Evolutionary conservation across 2,329 filamentous ascomycete genomes (phyloP), one percentile per base, ranked within the genome.

Genomic region (Claviceps purpurea): DNA sequence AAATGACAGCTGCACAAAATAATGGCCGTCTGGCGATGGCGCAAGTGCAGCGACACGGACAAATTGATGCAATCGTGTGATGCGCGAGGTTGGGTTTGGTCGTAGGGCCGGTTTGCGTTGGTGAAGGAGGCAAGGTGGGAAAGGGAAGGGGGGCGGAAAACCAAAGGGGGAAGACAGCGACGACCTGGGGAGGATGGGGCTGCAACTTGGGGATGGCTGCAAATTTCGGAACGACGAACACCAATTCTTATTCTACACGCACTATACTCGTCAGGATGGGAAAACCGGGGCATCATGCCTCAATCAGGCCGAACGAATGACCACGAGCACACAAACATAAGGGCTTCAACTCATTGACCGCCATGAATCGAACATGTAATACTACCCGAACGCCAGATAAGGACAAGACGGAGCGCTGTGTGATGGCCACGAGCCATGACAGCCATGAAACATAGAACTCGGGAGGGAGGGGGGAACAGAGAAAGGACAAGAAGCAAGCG

Each of bases 31-130:
- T 68, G 56, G 55, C 53, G 66, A 70, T 70, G 65, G 56, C 58
- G 62, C 56, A 52, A 62, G 60, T 60, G 58, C 51, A 50, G 58
- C 57, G 63, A 64, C 52, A 60, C 65, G 64, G 65, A 57, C 58
- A 60, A 64, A 68, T 68, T 63, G 71, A 75, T 75, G 72, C 57
- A 62, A 58, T 59, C 38, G 46, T 58, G 52, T 52, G 49, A 55
- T 46, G 54, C 48, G 55, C 62, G 59, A 65, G 52, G 54, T 55
- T 56, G 51, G 49, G 52, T 58, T 61, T 61, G 55, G 61, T 64
- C 60, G 59, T 59, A 61, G 61, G 60, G 64, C 61, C 61, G 63
- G 62, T 65, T 68, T 66, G 63, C 57, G 63, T 57, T 62, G 60
- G 58, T 57, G 58, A 63, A 58, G 60, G 57, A 55, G 61, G 58